A percentile compares a stretch with the other conserved stretches of the same genome.
These are phyloP conservation scores for Diaporthe aspalathi DNA, from an alignment of 2,329 filamentous ascomycete genomes.

Conservation along the genomic window DNA sequence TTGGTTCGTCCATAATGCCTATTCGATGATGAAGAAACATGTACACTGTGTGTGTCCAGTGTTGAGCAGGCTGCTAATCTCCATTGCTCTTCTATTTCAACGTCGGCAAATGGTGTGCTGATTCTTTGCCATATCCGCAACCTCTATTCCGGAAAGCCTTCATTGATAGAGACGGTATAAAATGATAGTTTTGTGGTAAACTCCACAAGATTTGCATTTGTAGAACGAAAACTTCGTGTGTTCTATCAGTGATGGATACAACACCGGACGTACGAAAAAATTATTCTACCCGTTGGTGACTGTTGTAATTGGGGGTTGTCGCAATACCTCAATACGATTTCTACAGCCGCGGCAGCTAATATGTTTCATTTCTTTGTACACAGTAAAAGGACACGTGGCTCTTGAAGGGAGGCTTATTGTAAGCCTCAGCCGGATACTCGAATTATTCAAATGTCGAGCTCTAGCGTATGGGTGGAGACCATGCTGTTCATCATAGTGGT, in stretches of 20 bases:
- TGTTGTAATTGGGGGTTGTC: not conserved
- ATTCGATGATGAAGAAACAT: too few species aligned
- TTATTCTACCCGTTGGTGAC: not conserved
- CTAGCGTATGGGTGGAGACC: not conserved
- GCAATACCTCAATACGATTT: not conserved
- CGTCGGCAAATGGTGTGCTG: too few species aligned
- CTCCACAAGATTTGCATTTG: not conserved
- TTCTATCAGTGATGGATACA: not conserved
- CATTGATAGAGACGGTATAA: too few species aligned
- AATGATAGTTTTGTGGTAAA: too few species aligned
- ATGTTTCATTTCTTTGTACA: not conserved
- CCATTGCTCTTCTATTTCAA: too few species aligned
- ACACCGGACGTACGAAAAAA: not conserved
- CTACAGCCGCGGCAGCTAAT: not conserved
- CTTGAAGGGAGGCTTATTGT: not conserved
- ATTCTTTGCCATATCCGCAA: too few species aligned
- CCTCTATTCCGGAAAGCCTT: too few species aligned
- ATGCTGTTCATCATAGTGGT: not conserved
- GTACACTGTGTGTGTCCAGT: too few species aligned
- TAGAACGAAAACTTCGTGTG: not conserved
- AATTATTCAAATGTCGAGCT: too few species aligned
- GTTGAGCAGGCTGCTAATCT: too few species aligned
- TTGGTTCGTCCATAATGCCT: too few species aligned
- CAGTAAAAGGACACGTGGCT: not conserved
- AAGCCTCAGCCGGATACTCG: not conserved